Evolutionary conservation across 805 yeast species (phyloP).

Genomic region (Ogataea pini): DNA sequence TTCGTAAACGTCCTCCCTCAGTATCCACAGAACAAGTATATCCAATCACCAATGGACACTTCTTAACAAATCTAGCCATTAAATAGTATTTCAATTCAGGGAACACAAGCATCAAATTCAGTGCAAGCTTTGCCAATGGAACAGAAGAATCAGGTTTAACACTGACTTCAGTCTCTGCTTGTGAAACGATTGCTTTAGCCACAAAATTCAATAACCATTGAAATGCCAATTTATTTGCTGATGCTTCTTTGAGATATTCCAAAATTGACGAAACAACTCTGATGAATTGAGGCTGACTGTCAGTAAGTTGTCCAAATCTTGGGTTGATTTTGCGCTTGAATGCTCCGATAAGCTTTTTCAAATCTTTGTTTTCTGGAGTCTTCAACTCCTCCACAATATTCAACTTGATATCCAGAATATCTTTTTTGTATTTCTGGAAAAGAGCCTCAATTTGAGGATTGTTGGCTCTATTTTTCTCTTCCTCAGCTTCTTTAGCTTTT

Average conservation of each 20-base stretch:
- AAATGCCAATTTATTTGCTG: conserved; percentile 51
- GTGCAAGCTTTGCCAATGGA: conserved; percentile 72
- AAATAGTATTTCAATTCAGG: conserved; percentile 57
- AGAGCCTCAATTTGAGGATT: conserved; percentile 40
- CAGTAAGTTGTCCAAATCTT: conserved; percentile 88
- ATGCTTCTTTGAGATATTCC: conserved; percentile 49
- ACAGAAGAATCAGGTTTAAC: conserved; percentile 76
- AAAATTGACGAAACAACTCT: conserved; percentile 53
- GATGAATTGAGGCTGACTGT: conserved; percentile 59
- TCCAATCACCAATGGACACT: conserved; percentile 88
- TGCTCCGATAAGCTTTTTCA: conserved; percentile 56
- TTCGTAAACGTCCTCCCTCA: conserved; percentile 73
- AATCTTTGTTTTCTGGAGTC: conserved; percentile 34
- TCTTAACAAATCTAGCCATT: conserved; percentile 82
- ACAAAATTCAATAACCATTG: conserved; percentile 78
- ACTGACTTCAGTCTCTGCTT: conserved; percentile 89
- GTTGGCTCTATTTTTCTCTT: conserved; percentile 35
- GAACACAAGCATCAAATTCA: conserved; percentile 48
- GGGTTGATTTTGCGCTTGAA: conserved; percentile 80
- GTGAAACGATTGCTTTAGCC: conserved; percentile 83
- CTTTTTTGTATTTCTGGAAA: conserved; percentile 50
- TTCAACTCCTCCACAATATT: conserved; percentile 58
- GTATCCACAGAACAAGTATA: conserved; percentile 74
- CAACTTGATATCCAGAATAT: conserved; percentile 58
- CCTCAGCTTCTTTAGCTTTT: conserved; percentile 26